A percentile compares a stretch with the other conserved stretches of the same genome.
Evolutionary conservation across 352 stramenopile species (phyloP).

Genomic region (Phytopythium litorale): DNA sequence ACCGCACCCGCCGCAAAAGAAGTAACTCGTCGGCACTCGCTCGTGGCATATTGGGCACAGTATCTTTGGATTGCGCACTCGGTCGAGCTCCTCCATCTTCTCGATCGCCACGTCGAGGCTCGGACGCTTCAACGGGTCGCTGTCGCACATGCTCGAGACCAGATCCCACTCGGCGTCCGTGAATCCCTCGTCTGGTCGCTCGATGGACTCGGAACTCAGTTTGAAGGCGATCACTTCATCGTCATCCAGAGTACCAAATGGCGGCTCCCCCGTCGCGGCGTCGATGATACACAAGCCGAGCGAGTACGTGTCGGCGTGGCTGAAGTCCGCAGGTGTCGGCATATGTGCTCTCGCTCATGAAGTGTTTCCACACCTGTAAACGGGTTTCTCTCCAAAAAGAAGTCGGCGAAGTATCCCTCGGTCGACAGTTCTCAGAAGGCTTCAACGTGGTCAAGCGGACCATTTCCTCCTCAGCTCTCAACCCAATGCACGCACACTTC

Average conservation of each 20-base stretch:
- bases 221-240: slow-evolving; percentile 10
- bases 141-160: neutral
- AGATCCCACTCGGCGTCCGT: neutral
- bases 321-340: neutral
- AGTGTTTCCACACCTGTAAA: too few relatives aligned
- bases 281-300: slow-evolving; percentile 28
- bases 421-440: too few relatives aligned
- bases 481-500: too few relatives aligned
- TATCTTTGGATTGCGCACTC: too few relatives aligned
- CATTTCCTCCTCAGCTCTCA: too few relatives aligned
- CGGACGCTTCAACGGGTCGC: neutral
- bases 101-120: neutral
- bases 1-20: too few relatives aligned
- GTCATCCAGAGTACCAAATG: neutral
- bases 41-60: too few relatives aligned
- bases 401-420: too few relatives aligned
- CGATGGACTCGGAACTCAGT: neutral
- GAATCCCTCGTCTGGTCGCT: neutral
- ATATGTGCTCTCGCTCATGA: neutral
- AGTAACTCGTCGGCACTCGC: too few relatives aligned
- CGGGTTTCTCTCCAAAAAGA: too few relatives aligned
- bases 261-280: slow-evolving; percentile 8
- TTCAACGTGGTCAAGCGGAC: too few relatives aligned
- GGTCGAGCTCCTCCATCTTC: slow-evolving; percentile 5
- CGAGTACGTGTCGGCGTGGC: slow-evolving; percentile 19